These are phyloP conservation scores for Penicillium maclennaniae DNA, from an alignment of 495 filamentous ascomycete genomes.

Conservation along the genomic window DNA sequence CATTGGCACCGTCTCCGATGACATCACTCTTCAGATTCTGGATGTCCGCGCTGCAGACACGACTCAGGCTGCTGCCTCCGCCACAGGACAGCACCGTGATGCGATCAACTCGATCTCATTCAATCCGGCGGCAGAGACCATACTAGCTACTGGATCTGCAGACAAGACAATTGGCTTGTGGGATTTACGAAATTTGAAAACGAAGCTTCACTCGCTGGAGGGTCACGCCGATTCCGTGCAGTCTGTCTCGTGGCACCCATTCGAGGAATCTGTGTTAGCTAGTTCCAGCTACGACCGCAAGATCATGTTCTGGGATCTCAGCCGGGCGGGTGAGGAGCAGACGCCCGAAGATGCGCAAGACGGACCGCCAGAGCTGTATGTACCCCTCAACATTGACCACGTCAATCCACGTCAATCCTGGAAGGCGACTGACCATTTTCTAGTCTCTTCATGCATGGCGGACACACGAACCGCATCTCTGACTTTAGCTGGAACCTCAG, in stretches of 20 bases:
- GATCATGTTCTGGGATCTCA: constrained; percentile 95
- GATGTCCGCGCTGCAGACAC: constrained; percentile 69
- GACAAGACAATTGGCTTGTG: constrained; percentile 94
- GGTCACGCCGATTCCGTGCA: constrained; percentile 86
- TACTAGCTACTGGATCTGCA: constrained; percentile 87
- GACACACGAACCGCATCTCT: constrained; percentile 91
- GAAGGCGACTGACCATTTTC: constrained; percentile 19
- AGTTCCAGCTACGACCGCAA: constrained; percentile 89
- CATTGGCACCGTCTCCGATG: constrained; percentile 92
- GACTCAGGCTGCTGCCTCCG: constrained; percentile 56
- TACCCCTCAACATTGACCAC: constrained; percentile 17
- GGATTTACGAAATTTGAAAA: constrained; percentile 85
- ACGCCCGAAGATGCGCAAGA: constrained; percentile 94
- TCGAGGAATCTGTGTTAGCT: constrained; percentile 79
- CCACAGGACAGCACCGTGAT: constrained; percentile 74
- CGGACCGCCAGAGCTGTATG: constrained; percentile 90
- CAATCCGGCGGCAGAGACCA: constrained; percentile 79
- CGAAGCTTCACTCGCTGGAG: constrained; percentile 79
- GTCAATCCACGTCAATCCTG: neutral
- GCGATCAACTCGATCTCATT: constrained; percentile 94
- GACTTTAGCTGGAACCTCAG: constrained; percentile 98
- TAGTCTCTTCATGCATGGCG: constrained; percentile 97
- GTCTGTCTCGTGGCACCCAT: constrained; percentile 89
- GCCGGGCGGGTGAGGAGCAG: constrained; percentile 88
- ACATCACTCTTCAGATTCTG: constrained; percentile 86